Evolutionary conservation across 345 rosid genomes (phyloP), one percentile per base, ranked within the genome.

Genomic region (Anastatica hierochuntica): DNA sequence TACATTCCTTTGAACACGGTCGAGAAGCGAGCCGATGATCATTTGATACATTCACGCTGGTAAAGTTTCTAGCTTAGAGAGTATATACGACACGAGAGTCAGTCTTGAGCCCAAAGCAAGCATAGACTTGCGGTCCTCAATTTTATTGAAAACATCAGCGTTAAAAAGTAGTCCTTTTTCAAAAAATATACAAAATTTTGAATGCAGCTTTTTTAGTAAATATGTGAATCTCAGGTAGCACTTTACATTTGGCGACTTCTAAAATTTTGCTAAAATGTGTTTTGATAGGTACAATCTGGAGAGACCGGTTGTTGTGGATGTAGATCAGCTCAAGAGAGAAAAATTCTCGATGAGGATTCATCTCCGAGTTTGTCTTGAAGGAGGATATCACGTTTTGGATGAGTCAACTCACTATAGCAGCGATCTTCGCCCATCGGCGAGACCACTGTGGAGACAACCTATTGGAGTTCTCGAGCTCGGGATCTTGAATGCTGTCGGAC

Each of bases 341-440:
- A 94, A 88, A 31, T 94, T 94, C 60, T 78, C 97, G 0, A 94
- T 85, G 68, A 74, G 80, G 62, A 83, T 94, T 75, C 87, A 94
- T 62, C 84, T 80, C 40, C 75, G 99, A 49, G 80, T 94, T 60
- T 88, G 94, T 64, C 79, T 94, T 10, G 99, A 94, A 55, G 99
- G 97, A 70, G 99, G 99, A 14, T 88, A 88, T 15, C 99, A 88
- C 66, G 95, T 94, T 26, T 81, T 88, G 34, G 99, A 94, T 49
- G 99, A 94, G 56, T 88, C 99, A 0, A 88, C 99, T 19, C 95
- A 88, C 49, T 85, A 94, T 19, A 94, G 96, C 14, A 94, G 99
- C 19, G 99, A 94, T 69, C 95, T 88, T 21, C 90, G 95, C 1
- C 97, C 95, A 5, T 83, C 99, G 1, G 97, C 97, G 1, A 88